Base-by-base conservation (phyloP, 306 rosid genomes). In the Inga laurina region DNA sequence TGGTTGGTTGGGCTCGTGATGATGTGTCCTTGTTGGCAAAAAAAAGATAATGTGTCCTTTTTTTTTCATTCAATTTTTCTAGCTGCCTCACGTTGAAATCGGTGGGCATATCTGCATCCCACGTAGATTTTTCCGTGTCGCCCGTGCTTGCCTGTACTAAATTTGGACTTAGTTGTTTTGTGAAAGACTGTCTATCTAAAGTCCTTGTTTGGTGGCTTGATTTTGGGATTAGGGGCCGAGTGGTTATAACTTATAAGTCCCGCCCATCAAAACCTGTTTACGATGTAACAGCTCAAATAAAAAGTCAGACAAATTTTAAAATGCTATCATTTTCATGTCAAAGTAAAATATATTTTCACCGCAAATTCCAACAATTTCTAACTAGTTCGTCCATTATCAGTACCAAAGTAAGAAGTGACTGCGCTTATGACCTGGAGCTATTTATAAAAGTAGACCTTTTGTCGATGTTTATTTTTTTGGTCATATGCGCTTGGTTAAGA, bases 181-280 rank as follows among this genome's bases (percentile, higher is more conserved):
- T 27, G 22, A 14, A 11, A 54, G 81, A 74, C 84, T 74, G 57
- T 64, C 21, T 66, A 12, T 78, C 65, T 54, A 54, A 57, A 84
- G 70, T 66, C 84, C 84, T 84, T 71, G 75, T 75, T 84, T 82
- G 75, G 66, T 64, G 86, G 52, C 84, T 79, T 7, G 19, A 21
- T 84, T 84, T 62, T n/a, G 74, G 88, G 84, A 61, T 74, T 68
- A 74, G 21, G 65, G 34, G 39, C 22, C 32, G 14, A 21, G 18
- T 41, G 5, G 34, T 21, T 70, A 37, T 0, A 16, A 69, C 19
- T 21, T 70, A 37, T 0, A 16, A 69, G 65, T 30, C 39, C 71
- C 8, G 12, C 57, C 21, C 2, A 72, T 22, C 57, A 13, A 51
- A 51, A 46, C 51, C 75, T 59, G 74, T 70, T 61, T 70, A 14